These are phyloP conservation scores for Penicillium oxalicum DNA, from an alignment of 2,329 filamentous ascomycete species.

Conservation along the genomic window DNA sequence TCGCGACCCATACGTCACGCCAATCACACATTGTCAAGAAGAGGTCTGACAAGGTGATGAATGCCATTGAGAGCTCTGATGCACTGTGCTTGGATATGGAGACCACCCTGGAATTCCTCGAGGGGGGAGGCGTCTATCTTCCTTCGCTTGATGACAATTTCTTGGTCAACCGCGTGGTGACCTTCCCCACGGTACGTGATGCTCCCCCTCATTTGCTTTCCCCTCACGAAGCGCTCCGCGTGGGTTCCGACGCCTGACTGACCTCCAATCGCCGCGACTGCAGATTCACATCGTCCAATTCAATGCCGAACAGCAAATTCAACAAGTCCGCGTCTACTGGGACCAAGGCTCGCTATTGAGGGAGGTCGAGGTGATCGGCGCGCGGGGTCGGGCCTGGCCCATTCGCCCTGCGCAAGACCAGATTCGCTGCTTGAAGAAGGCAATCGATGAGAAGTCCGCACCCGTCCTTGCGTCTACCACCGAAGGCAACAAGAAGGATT, in stretches of 20 bases:
- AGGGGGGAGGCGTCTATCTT: slow-evolving; percentile 77
- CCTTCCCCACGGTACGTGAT: slow-evolving; percentile 68
- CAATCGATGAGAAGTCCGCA: slow-evolving; percentile 29
- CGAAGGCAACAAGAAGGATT: slow-evolving; percentile 8
- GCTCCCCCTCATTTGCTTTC: slow-evolving; percentile 3
- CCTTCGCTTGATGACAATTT: slow-evolving; percentile 93
- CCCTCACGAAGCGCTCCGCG: not conserved
- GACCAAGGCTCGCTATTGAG: slow-evolving; percentile 91
- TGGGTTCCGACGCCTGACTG: not conserved
- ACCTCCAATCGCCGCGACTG: slow-evolving; percentile 8
- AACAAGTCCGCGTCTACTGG: slow-evolving; percentile 86
- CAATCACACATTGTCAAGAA: slow-evolving; percentile 72
- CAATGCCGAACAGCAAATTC: slow-evolving; percentile 68
- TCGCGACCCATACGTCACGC: slow-evolving; percentile 73
- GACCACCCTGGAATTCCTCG: slow-evolving; percentile 74
- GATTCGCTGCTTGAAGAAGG: slow-evolving; percentile 63
- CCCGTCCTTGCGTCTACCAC: slow-evolving; percentile 17
- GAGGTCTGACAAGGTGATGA: slow-evolving; percentile 72
- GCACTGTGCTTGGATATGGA: slow-evolving; percentile 72
- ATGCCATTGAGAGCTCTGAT: slow-evolving; percentile 63
- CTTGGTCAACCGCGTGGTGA: slow-evolving; percentile 71
- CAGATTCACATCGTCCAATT: slow-evolving; percentile 88
- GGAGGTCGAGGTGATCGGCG: slow-evolving; percentile 88
- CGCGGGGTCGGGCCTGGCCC: slow-evolving; percentile 87
- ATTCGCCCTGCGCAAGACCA: slow-evolving; percentile 84